These are phyloP conservation scores for Tephrocybe sp. DNA, from an alignment of 768 basidiomycete species.

Conservation along the genomic window DNA sequence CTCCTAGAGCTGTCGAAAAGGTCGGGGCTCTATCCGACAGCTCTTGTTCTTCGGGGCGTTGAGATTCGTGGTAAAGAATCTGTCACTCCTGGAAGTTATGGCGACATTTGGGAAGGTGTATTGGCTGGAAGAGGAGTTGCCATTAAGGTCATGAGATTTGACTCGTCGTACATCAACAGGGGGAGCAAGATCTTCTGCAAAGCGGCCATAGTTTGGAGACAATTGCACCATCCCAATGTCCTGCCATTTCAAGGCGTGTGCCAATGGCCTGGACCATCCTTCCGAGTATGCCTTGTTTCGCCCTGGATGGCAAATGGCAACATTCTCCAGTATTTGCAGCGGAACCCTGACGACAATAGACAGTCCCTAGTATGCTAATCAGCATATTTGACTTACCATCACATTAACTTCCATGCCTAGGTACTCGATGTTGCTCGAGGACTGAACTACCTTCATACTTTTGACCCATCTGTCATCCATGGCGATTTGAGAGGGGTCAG, in stretches of 20 bases:
- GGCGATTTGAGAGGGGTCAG: conserved; percentile 11
- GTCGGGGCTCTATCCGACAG: conserved; percentile 6
- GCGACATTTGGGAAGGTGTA: conserved; percentile 12
- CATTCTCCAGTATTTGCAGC: conserved; percentile 8
- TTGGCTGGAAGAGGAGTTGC: conserved; percentile 3
- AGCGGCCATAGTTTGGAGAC: conserved; percentile 11
- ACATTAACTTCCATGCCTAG: background rate
- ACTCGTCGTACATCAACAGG: conserved; percentile 1
- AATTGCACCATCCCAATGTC: conserved; percentile 7
- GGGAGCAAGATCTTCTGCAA: conserved; percentile 9
- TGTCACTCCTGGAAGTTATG: conserved; percentile 4
- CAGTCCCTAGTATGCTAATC: conserved; percentile 4
- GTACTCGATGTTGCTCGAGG: conserved; percentile 10
- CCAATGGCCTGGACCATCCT: conserved; percentile 8
- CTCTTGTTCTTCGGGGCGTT: conserved; percentile 9
- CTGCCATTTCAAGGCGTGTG: conserved; percentile 10
- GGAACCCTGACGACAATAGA: conserved; percentile 1
- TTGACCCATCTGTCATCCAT: conserved; percentile 13
- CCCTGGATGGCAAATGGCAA: conserved; percentile 13
- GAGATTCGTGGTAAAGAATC: conserved; percentile 2
- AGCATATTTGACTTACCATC: background rate
- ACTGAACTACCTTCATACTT: conserved; percentile 6
- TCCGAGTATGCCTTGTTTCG: conserved; percentile 11
- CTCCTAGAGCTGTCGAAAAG: conserved; percentile 3
- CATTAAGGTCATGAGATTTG: conserved; percentile 12